Base-by-base conservation (phyloP, 805 yeast genomes). In the Pichia exigua region DNA sequence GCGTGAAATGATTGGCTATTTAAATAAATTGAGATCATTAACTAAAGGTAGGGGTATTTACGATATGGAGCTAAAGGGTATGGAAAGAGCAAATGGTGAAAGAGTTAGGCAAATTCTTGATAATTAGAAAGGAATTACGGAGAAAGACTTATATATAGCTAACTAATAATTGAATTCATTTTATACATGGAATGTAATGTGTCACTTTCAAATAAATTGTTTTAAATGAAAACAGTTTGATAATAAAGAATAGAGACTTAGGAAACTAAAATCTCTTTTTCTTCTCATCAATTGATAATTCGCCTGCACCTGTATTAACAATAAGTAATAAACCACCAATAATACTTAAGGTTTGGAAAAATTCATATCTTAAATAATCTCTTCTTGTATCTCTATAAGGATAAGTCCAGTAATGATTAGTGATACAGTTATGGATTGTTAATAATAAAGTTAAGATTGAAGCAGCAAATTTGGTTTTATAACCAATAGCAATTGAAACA, bases 271-370 rank as follows among this genome's bases (percentile, higher is more conserved):
- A 58, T 39, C 50, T 58, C 76, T 92, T 92, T 75, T 92, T 91
- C 84, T 94, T 92, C 68, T 90, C 97, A 65, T 92, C 99, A 53
- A 92, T 73, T 27, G 96, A 87, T 57, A 92, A 76, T 61, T 87
- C 91, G 47, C 99, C 99, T 30, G 98, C 98, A 56, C 99, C 99
- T 4, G 96, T 88, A 71, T 87, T 89, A 54, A 88, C 96, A 55
- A 94, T 87, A 59, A 94, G 73, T 55, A 92, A 72, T 56, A 92
- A 78, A 1, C 98, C 99, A 52, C 99, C 99, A 47, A 92, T 91
- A 65, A 92, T 92, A 52, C 95, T 85, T 65, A 92, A 75, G 41
- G 96, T 89, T 73, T 94, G 99, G 78, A 86, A 92, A 68, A 87
- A 87, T 70, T 91, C 98, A 68, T 91, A 94, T 69, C 87, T 87